Base-by-base conservation (phyloP, 139 green algal genomes). In the Tetraselmis striata region DNA sequence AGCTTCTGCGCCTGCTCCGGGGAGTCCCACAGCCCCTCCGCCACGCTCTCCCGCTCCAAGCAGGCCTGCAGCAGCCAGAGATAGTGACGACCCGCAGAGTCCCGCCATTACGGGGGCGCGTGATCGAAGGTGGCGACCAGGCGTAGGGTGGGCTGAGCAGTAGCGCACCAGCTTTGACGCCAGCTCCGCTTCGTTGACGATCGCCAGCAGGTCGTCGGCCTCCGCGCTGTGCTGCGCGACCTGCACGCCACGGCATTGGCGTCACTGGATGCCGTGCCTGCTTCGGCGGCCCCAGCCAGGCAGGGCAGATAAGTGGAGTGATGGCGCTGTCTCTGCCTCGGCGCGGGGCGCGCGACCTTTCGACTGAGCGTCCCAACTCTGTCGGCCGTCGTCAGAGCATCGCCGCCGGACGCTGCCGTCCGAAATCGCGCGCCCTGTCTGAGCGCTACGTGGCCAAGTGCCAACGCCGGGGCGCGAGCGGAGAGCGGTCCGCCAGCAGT, bases 21-120 rank as follows among this genome's bases (percentile, higher is more conserved):
- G 76, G 95, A 83, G 32, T 94, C 93, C 94, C 94, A 98, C 59
- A 98, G 81, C 0, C 82, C 83, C 0, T 81, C 77, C 0, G 81
- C 81, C 1, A 74, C 77, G 23, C 86, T 81, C 1, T 89, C 75
- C n/a, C 82, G 25, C 83, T 95, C 91, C 81, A 94, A 83, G 18
- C 86, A 79, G 0, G 76, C 85, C 29, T 93, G 59, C 2, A 76
- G 67, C 27, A 76, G 29, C 28, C 79, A 59, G 1, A 92, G 83
- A 67, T 67, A 67, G 45, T 67, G 45, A 18, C 18, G 45, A 67
- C 11, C 5, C 45, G 45, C 11, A 67, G 18, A 67, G 45, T 18
- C 18, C 11, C 5, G 45, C 45, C 5, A n/a, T n/a, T 67, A 18
- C 5, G 18, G 45, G 45, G 45, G 5, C 18, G 45, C 45, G 11